Evolutionary conservation across 2,329 filamentous ascomycete genomes (phyloP), one percentile per base, ranked within the genome.

Genomic region (Colletotrichum phormii): DNA sequence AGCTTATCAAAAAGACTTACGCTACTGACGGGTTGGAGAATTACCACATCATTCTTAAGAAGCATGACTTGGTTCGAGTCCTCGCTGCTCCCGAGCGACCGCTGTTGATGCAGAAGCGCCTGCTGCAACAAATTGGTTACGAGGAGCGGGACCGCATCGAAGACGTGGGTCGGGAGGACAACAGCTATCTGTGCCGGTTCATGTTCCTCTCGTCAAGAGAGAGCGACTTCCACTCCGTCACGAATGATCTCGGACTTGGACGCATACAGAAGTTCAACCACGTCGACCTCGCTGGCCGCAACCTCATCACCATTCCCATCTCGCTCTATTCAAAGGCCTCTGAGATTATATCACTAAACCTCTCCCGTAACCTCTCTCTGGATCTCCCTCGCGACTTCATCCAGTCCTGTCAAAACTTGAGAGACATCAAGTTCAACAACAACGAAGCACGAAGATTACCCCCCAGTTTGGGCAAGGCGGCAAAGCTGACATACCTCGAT

Each of bases 301-400:
- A 98, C 79, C 88, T 99, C 60, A 92, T 97, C 78, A 97, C 96
- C 8, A 98, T 99, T 66, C 97, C 97, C 4, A 98, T 99, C 76
- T 93, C 93, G 0, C 89, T 99, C 12, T 98, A 98, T 82, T 94
- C 94, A 73, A 97, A 95, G 81, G 94, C 96, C 0, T 88, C 90
- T 12, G 97, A 99, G 79, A 98, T 99, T 77, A 96, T 97, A 67
- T 97, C 95, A 0, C 89, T 99, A 51, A 98, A 99, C 79, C 86
- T 99, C 11, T 98, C 97, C 1, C 91, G 94, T 49, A 99, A 99
- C 77, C 85, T 98, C 57, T 97, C 95, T 0, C 87, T 99, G 33
- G 95, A 98, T 77, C 92, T 99, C 15, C 97, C 97, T 0, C 95
- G 95, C 79, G 97, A 99, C 82, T 99, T 99, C 80, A 95, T 99